Evolutionary conservation across 768 basidiomycete species (phyloP).

Genomic region (Calocybe cyanea): DNA sequence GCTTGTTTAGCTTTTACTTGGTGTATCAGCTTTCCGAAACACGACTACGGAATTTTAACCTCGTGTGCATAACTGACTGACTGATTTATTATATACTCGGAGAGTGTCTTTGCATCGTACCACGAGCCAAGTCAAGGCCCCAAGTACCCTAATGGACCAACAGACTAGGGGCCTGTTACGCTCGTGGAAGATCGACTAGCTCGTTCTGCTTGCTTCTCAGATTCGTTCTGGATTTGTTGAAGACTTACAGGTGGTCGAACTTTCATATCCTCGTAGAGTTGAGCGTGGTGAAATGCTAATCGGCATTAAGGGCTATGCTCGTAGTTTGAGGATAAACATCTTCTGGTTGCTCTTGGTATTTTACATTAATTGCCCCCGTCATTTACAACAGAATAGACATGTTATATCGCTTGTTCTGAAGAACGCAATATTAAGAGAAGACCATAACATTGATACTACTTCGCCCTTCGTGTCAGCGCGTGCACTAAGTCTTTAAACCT

Average conservation of each 20-base stretch:
- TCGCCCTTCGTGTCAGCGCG: too few relatives aligned
- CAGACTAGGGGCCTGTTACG: conserved; percentile 66
- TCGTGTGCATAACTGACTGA: background rate
- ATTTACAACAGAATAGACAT: too few relatives aligned
- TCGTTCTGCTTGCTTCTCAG: conserved; percentile 37
- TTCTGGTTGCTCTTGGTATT: too few relatives aligned
- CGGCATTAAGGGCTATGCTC: conserved; percentile 33
- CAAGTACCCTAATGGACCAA: conserved; percentile 27
- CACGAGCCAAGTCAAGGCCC: conserved; percentile 70
- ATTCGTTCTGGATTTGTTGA: conserved; percentile 56
- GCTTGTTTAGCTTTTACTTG: too few relatives aligned
- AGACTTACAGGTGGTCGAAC: conserved; percentile 40
- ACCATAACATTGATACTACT: too few relatives aligned
- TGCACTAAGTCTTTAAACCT: too few relatives aligned
- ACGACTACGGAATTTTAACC: too few relatives aligned
- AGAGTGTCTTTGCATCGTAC: conserved; percentile 10
- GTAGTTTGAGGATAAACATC: conserved; percentile 71
- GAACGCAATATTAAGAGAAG: too few relatives aligned
- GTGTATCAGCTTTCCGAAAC: too few relatives aligned
- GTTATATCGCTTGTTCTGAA: too few relatives aligned
- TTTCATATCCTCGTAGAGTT: conserved; percentile 59
- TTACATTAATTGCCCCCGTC: too few relatives aligned
- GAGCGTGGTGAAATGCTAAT: conserved; percentile 33
- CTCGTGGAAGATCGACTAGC: conserved; percentile 59
- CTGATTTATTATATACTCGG: background rate